Base-by-base conservation (phyloP, 2,329 filamentous ascomycete genomes). In the Sporothrix brasiliensis region DNA sequence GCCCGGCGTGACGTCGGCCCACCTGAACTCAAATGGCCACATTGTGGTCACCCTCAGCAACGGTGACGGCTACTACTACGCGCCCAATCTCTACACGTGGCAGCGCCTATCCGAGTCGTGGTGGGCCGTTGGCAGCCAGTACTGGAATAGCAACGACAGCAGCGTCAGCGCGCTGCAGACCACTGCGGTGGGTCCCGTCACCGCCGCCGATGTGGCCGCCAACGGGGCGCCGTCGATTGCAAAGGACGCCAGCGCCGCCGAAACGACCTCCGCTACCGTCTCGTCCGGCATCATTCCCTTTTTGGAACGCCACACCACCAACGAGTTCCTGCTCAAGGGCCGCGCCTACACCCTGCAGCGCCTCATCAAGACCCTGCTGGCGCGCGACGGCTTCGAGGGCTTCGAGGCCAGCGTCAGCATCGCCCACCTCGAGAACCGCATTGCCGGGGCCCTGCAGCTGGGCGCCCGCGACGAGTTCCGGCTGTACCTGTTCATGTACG, bases 61-160 rank as follows among this genome's bases (percentile, higher is more conserved):
- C 75, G 95, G 95, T 24, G 94, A 99, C 76, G 95, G 95, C 1
- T 99, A 93, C 80, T 90, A 90, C 68, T 99, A 99, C 80, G 92
- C 92, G 1, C 87, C 91, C 0, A 85, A 86, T 21, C 92, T 99
- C 90, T 94, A 89, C 79, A 88, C 89, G 9, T 99, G 95, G 95
- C 94, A 98, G 79, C 89, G 94, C 11, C 84, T 99, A n/a, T 97
- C 93, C 2, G 96, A 99, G 78, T 87, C 92, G 1, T 99, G 95
- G 95, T 99, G 95, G 93, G 94, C 94, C 0, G 93, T 98, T 0
- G 94, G 94, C 21, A 97, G 92, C 75, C 95, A 99, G 78, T 99
- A 99, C 79, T 99, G 95, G 96, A 98, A 99, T 79, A 96, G 93
- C 0, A 97, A 93, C 68, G 95, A 97, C 76, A 93, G 93, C 1